Percentiles rank a stretch among this genome's conserved stretches.
These are phyloP conservation scores for Apophysomyces variabilis DNA, from an alignment of 371 early-diverging fungal species.

Conservation along the genomic window DNA sequence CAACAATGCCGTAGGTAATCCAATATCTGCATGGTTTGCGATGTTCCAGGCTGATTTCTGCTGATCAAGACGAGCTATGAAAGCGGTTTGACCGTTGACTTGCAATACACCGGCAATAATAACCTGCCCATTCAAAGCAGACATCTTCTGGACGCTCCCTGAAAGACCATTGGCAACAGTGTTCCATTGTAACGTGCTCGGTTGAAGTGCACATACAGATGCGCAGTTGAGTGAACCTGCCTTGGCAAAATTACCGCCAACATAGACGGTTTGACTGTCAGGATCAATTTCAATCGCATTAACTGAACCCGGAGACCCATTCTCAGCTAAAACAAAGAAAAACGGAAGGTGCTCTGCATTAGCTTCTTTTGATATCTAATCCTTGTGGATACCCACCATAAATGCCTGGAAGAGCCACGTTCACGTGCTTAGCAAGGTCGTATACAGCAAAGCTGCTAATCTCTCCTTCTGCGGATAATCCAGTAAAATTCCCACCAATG, in stretches of 20 bases:
- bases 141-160: constrained; percentile 18
- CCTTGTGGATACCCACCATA: constrained; percentile 15
- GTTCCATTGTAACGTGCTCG: constrained; percentile 38
- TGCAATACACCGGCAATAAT: constrained; percentile 24
- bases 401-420: constrained; percentile 26
- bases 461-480: constrained; percentile 11
- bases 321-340: constrained; percentile 6
- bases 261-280: constrained; percentile 44
- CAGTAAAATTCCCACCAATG: constrained; percentile 43
- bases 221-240: constrained; percentile 43
- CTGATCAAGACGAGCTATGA: constrained; percentile 32
- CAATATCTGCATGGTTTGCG: constrained; percentile 20
- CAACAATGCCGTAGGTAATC: constrained; percentile 28
- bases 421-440: constrained; percentile 23
- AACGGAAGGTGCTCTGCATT: no score
- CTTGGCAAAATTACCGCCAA: constrained; percentile 58
- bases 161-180: constrained; percentile 24
- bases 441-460: constrained; percentile 37
- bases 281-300: constrained; percentile 38
- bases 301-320: constrained; percentile 35
- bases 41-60: constrained; percentile 5
- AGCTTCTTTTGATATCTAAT: not conserved
- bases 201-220: constrained; percentile 44
- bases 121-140: constrained; percentile 17
- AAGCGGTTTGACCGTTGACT: constrained; percentile 31